Base-by-base conservation (phyloP, 768 basidiomycete genomes). In the Trametes coccinea region DNA sequence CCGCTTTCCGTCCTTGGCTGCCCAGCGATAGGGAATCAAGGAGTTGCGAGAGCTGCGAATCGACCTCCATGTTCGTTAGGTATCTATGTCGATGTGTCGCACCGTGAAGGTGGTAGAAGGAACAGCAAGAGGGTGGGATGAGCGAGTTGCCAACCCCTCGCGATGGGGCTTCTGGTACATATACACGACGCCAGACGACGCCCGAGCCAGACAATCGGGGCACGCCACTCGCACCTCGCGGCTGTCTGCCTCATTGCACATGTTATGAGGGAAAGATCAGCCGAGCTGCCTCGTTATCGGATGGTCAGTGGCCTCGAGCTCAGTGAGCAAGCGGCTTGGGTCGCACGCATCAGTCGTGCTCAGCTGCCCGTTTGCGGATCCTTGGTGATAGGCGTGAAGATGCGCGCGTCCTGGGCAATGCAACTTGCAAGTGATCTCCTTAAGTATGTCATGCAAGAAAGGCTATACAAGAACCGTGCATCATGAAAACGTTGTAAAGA, bases 31-130 rank as follows among this genome's bases (percentile, higher is more conserved):
- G 66, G 17, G 54, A 65, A 14, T 65, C 48, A 22, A 72, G 59
- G 6, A 72, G 62, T 40, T 70, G 64, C 9, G 68, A 60, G 37
- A 72, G 61, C 17, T 71, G 68, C 16, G 55, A 43, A 34, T 72
- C 71, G 45, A 68, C 56, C 34, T 70, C 69, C 69, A 69, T 70
- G 43, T 51, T 30, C 41, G 41, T 43, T 43, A 5, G 7, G 10
- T 22, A 22, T 22, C 22, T 22, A 13, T 13, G 41, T 43, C n/a
- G 14, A 13, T 4, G 13, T n/a, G n/a, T 43, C 16, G 6, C 5
- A 11, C 14, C 41, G 5, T 6, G 41, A 43, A 43, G 13, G 41
- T 43, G 13, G 5, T 13, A 39, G 7, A 13, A 7, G 39, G 13
- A 13, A 39, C 13, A 13, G 39, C 8, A 39, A 13, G 39, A 7